Evolutionary conservation across 83 land plant species (phyloP).

Genomic region (Isoetes engelmannii): DNA sequence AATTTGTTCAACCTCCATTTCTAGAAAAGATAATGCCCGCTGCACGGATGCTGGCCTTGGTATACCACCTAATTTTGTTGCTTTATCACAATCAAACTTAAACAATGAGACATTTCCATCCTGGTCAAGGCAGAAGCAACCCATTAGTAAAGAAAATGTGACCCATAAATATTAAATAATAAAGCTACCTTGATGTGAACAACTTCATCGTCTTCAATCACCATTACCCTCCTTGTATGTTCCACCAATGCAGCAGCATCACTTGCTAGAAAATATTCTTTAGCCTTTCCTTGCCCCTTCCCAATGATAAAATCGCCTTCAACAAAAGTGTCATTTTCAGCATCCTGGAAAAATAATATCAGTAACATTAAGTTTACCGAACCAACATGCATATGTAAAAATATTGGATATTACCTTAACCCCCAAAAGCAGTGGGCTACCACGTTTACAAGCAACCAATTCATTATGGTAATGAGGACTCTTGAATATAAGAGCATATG

Average conservation of each 20-base stretch:
- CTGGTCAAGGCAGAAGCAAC: constrained; percentile 28
- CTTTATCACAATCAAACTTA: constrained; percentile 71
- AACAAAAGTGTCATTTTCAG: constrained; percentile 29
- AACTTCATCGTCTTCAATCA: constrained; percentile 90
- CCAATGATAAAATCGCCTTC: constrained; percentile 22
- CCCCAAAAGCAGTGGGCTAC: constrained; percentile 90
- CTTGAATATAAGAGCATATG: constrained; percentile 97
- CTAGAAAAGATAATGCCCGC: constrained; percentile 82
- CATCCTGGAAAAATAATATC: constrained; percentile 23
- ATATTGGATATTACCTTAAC: constrained; percentile 58
- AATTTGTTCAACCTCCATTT: constrained; percentile 98
- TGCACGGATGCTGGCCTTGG: constrained; percentile 80
- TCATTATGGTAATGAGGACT: constrained; percentile 93
- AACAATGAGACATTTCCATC: constrained; percentile 74
- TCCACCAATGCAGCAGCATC: constrained; percentile 89
- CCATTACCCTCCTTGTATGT: constrained; percentile 72
- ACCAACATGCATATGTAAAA: neutral
- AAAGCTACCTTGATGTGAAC: constrained; percentile 74
- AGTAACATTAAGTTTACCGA: constrained; percentile 1
- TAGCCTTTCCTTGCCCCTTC: constrained; percentile 50
- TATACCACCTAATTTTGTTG: constrained; percentile 35
- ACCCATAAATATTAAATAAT: neutral
- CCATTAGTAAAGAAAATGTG: neutral
- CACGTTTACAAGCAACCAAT: constrained; percentile 95
- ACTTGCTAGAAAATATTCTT: constrained; percentile 86